Base-by-base conservation (phyloP, 805 yeast genomes). In the Cyberlindnera mississippiensis region DNA sequence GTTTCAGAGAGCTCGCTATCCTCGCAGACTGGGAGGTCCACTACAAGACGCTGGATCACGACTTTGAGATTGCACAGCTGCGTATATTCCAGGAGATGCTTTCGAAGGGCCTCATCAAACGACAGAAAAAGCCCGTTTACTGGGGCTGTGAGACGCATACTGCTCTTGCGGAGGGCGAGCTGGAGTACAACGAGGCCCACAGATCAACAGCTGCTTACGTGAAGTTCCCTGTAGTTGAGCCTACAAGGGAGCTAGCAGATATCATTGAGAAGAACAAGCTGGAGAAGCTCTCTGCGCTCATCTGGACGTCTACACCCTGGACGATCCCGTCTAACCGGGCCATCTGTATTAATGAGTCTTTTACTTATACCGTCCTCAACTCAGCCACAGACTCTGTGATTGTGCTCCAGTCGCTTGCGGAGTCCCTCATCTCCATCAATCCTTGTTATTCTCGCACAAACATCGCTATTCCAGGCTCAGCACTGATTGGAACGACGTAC, bases 271-370 rank as follows among this genome's bases (percentile, higher is more conserved):
- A 39, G 5, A 24, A 56, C 14, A 34, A 26, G 2, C 18, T 51
- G 10, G 36, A 22, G 2, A 39, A 55, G 1, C 31, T 71, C 1
- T 39, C 47, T 17, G 73, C 71, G 6, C 56, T 85, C 46, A 87
- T 93, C 42, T 93, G 99, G 99, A 93, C 99, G 0, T 90, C 96
- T 1, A 93, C 99, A 1, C 97, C 99, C 0, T 93, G 99, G 99
- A 93, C 99, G 0, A 69, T 93, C 26, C 85, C 87, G 4, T 82
- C 96, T 0, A 93, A 93, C 57, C 72, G 74, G 48, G 97, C 97
- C 0, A 78, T 93, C 33, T 82, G 93, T 34, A 72, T 84, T 32
- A 79, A 87, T 54, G 63, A 75, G 20, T 63, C 70, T 1, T 65
- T 85, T 41, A 57, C 61, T 0, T 93, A 93, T 58, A 75, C 80